A percentile compares a stretch with the other conserved stretches of the same genome.
phyloP scores from a whole-genome alignment of 345 rosid genomes.

The Eucalyptus urophylla region DNA sequence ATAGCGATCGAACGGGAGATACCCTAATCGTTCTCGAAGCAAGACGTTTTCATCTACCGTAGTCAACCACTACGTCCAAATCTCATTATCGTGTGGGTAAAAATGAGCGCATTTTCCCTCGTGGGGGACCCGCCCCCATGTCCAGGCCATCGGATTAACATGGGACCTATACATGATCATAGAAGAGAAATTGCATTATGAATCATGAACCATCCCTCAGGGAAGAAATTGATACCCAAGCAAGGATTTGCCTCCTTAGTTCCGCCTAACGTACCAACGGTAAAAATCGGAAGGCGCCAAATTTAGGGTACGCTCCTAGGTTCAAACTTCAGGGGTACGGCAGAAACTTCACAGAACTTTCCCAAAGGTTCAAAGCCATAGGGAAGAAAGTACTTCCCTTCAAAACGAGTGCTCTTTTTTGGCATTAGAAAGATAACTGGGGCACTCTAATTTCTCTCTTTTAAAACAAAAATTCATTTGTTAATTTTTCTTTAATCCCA shows the following conservation, averaged over 20 bases:
- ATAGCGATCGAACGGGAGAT: neutral
- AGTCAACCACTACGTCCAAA: neutral
- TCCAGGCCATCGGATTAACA: neutral
- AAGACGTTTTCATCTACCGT: neutral
- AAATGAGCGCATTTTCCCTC: neutral
- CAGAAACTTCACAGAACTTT: neutral
- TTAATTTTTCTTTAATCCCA: too few species aligned
- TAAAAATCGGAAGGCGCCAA: neutral
- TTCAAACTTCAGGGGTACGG: neutral
- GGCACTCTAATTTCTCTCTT: too few species aligned
- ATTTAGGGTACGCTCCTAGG: neutral
- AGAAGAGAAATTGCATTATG: neutral
- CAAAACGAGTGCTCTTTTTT: neutral
- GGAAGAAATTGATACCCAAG: neutral
- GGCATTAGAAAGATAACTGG: neutral
- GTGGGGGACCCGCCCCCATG: neutral
- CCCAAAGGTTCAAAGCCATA: neutral
- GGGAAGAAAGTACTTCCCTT: neutral
- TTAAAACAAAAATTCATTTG: too few species aligned
- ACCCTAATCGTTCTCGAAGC: neutral
- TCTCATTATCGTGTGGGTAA: neutral
- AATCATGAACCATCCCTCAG: neutral
- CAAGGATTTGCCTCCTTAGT: neutral
- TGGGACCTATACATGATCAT: neutral
- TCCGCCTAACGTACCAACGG: neutral